Base-by-base conservation (phyloP, 1,284 basidiomycete genomes). In the Puccinia polysora region DNA sequence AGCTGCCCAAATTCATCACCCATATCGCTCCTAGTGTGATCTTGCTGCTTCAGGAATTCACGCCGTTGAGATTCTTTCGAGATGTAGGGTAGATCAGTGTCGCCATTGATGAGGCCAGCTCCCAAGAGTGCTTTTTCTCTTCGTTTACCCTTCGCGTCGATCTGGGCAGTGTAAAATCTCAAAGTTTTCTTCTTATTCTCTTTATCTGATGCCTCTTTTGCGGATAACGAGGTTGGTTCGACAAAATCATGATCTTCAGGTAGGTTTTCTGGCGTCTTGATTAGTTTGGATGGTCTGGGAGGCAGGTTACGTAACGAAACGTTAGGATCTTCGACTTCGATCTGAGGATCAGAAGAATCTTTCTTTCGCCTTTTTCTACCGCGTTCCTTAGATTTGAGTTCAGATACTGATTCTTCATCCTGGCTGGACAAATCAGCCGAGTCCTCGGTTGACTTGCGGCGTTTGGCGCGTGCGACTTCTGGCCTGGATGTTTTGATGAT, bases 81-180 rank as follows among this genome's bases (percentile, higher is more conserved):
- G 36, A 76, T 64, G 36, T 91, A 89, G 25, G 90, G 90, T 68
- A 92, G 83, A 78, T 97, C 94, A 77, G 95, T 92, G 79, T 97
- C 93, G 28, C 90, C 90, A 50, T 38, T 75, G 45, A 63, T 71
- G 60, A 10, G 53, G 71, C 62, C 74, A 32, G 64, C 73, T 79
- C 86, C 82, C 76, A 84, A 83, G 79, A 81, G 82, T 78, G 74
- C 85, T 84, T 77, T 73, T 79, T 75, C 76, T 81, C 76, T 74
- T 62, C 4, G 53, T 67, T 12, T 89, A 89, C 49, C 58, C 53
- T 86, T 87, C 69, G 87, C 86, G 62, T 91, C 90, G 74, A 90
- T 89, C 77, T 86, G 87, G 56, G 89, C 86, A 0, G 88, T 88
- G 77, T 95, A 87, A 86, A 97, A 97, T 36, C 88, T 87, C 25